Evolutionary conservation across 1,139 yeast genomes (phyloP), one percentile per base, ranked within the genome.

Genomic region (Waltiozyma sp.): DNA sequence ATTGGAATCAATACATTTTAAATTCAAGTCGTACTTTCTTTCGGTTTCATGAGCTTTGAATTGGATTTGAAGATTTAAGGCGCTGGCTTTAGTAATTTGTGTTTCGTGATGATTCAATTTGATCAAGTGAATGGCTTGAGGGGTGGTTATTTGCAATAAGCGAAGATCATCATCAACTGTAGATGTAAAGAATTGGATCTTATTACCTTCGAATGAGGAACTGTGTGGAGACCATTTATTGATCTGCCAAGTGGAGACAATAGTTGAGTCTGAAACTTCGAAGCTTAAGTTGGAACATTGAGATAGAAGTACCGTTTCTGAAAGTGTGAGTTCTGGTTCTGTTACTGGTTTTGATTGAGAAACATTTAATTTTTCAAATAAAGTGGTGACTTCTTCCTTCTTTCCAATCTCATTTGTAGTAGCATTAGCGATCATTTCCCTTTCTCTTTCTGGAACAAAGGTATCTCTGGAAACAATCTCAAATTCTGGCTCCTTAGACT

Each of bases 11-110:
- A 42, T 42, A 28, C 54, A 49, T 33, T 55, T 48, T n/a, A 54
- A 42, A 2, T 51, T 52, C 8, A 52, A 41, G 38, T 49, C 49
- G 23, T 13, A 33, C 4, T 33, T 33, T 18, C 21, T 33, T 16
- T 13, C 4, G 4, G 36, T 4, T 33, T 33, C 28, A 11, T 26
- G n/a, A 26, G 28, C 28, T 11, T 11, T 11, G 36, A 51, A 49
- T 41, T 49, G 44, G 37, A 55, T 34, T 43, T 54, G 56, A 19
- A 52, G 28, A 40, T 54, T 56, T 31, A 49, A 43, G 23, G 55
- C 54, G 21, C 47, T 43, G 13, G 50, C 41, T 34, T 46, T 46
- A 19, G 45, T 39, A 15, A 52, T 16, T 8, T 46, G 36, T 3
- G 46, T 39, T 15, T 38, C 45, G 18, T 37, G 19, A 38, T 41